phyloP scores from a whole-genome alignment of 202 grass and related monocot genomes.

The Cymbopogon flexuosus region DNA sequence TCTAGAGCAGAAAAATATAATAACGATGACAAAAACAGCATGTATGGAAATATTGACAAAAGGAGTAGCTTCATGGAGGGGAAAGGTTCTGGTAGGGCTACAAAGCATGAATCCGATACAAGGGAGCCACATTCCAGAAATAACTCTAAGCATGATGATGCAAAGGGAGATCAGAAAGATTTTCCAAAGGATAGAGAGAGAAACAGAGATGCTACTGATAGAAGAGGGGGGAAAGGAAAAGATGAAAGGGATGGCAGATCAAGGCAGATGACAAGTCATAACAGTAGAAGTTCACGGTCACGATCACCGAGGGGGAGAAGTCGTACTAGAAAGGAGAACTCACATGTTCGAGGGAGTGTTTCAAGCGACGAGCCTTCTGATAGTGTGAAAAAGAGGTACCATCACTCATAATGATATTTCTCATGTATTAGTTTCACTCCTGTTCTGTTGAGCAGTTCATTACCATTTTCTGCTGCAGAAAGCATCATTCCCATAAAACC shows the following conservation, averaged over 20 bases:
- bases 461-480: slow-evolving; percentile 46
- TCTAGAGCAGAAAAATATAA: slow-evolving; percentile 41
- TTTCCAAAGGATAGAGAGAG: slow-evolving; percentile 49
- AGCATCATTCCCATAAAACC: slow-evolving; percentile 52
- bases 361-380: slow-evolving; percentile 72
- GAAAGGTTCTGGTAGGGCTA: slow-evolving; percentile 32
- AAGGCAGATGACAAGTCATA: slow-evolving; percentile 40
- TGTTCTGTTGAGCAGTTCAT: slow-evolving; percentile 24
- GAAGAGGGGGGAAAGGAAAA: slow-evolving; percentile 46
- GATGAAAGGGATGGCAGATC: slow-evolving; percentile 41
- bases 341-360: slow-evolving; percentile 51
- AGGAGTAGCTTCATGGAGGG: slow-evolving; percentile 54
- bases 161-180: slow-evolving; percentile 48
- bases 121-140: slow-evolving; percentile 29
- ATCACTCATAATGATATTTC: slow-evolving; percentile 6
- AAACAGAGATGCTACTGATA: slow-evolving; percentile 52
- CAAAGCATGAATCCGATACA: slow-evolving; percentile 28
- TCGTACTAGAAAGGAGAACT: slow-evolving; percentile 48
- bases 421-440: not conserved
- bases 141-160: slow-evolving; percentile 39
- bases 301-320: slow-evolving; percentile 56
- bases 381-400: slow-evolving; percentile 58
- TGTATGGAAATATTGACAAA: slow-evolving; percentile 46
- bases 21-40: slow-evolving; percentile 38
- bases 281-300: slow-evolving; percentile 43